A percentile compares a stretch with the other conserved stretches of the same genome.
These are phyloP conservation scores for Microdochium paspali DNA, from an alignment of 2,329 filamentous ascomycete genomes.

Conservation along the genomic window DNA sequence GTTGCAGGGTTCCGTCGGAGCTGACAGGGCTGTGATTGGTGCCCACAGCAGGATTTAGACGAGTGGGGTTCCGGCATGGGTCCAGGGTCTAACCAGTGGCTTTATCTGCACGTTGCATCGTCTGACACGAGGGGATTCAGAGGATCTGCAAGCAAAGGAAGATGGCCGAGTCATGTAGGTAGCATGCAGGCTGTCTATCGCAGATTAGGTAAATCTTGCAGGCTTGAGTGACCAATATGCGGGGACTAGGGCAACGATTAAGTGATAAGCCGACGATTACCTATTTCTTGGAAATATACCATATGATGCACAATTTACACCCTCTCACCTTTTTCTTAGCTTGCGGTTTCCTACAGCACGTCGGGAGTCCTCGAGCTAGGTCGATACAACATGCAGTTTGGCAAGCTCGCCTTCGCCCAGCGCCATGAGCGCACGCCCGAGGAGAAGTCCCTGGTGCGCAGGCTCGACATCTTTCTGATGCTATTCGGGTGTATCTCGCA, in stretches of 20 bases:
- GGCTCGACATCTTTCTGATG: constrained; percentile 24
- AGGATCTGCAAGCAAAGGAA: background rate
- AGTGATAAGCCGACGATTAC: too few relatives aligned
- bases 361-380: too few relatives aligned
- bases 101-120: too few relatives aligned
- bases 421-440: constrained; percentile 17
- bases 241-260: background rate
- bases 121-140: background rate
- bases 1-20: too few relatives aligned
- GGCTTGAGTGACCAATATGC: too few relatives aligned
- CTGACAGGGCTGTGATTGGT: background rate
- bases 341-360: too few relatives aligned
- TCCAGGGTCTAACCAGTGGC: too few relatives aligned
- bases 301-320: too few relatives aligned
- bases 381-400: constrained; percentile 2
- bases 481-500: constrained; percentile 24
- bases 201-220: background rate
- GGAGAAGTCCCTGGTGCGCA: constrained; percentile 19
- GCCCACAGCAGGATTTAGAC: too few relatives aligned
- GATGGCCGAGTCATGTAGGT: background rate
- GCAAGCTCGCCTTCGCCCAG: constrained; percentile 10
- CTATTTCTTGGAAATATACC: too few relatives aligned
- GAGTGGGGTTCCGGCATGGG: too few relatives aligned
- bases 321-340: too few relatives aligned
- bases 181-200: background rate